A percentile compares a stretch with the other conserved stretches of the same genome.
phyloP scores from a whole-genome alignment of 2,329 filamentous ascomycete species.

The Fusarium transvaalense region DNA sequence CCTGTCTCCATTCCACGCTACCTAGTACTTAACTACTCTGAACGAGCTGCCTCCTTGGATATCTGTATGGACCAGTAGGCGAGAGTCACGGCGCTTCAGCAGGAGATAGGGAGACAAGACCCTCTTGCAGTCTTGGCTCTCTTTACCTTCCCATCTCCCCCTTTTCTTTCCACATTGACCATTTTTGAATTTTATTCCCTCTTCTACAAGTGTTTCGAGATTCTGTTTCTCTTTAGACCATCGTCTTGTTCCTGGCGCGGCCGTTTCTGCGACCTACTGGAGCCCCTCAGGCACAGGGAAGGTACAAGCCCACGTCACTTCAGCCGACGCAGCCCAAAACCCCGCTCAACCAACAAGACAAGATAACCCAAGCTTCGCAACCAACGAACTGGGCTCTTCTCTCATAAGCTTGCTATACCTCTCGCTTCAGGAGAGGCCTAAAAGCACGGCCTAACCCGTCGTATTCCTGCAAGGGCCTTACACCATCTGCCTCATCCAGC shows the following conservation, averaged over 20 bases:
- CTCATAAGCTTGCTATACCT: slow-evolving; percentile 2
- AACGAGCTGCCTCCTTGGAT: slow-evolving; percentile 24
- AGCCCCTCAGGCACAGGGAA: slow-evolving; percentile 36
- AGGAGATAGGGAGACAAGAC: slow-evolving; percentile 12
- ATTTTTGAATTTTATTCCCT: not conserved
- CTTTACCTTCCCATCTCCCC: slow-evolving; percentile 11
- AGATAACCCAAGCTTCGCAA: slow-evolving; percentile 18
- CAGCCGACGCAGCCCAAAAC: slow-evolving; percentile 32
- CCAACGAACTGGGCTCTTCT: slow-evolving; percentile 5
- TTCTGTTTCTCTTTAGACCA: slow-evolving; percentile 15
- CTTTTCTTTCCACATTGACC: not conserved
- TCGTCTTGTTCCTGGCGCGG: slow-evolving; percentile 44
- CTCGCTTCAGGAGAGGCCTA: slow-evolving; percentile 26
- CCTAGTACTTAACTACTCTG: not conserved
- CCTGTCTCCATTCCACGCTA: not conserved
- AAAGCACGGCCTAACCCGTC: slow-evolving; percentile 7
- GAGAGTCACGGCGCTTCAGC: slow-evolving; percentile 29
- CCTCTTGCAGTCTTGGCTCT: slow-evolving; percentile 19
- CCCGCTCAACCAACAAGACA: slow-evolving; percentile 44
- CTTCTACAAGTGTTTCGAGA: slow-evolving; percentile 4
- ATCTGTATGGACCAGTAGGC: slow-evolving; percentile 13
- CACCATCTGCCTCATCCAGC: slow-evolving; percentile 18
- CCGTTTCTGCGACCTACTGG: slow-evolving; percentile 51
- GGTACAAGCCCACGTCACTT: slow-evolving; percentile 30
- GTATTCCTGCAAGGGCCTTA: slow-evolving; percentile 13